A percentile compares a stretch with the other conserved stretches of the same genome.
phyloP scores from a whole-genome alignment of 805 yeast species.

The Cyberlindnera bimundalis region DNA sequence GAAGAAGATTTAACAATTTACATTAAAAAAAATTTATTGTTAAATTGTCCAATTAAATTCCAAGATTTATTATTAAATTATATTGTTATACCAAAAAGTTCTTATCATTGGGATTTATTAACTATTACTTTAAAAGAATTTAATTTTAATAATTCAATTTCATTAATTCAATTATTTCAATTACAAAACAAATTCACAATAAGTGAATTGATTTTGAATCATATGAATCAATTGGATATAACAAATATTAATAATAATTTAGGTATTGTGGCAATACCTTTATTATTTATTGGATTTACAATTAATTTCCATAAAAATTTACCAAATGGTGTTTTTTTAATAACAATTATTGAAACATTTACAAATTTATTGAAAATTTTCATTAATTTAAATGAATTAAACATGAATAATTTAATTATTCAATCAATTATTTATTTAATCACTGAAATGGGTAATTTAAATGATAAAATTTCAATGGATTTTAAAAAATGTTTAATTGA shows the following conservation, averaged over 20 bases:
- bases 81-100: conserved; percentile 36
- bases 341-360: conserved; percentile 42
- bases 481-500: conserved; percentile 6
- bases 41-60: conserved; percentile 48
- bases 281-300: conserved; percentile 35
- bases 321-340: background rate
- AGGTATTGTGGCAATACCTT: conserved; percentile 49
- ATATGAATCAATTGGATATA: conserved; percentile 7
- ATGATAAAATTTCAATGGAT: conserved; percentile 1
- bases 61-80: conserved; percentile 49
- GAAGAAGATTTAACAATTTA: too few relatives aligned
- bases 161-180: conserved; percentile 2
- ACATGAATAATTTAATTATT: conserved; percentile 18
- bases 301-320: conserved; percentile 1
- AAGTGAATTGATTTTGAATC: conserved; percentile 1
- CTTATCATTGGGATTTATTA: conserved; percentile 43
- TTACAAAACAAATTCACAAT: conserved; percentile 15
- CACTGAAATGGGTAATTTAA: conserved; percentile 17
- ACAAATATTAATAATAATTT: conserved; percentile 44
- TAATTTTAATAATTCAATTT: conserved; percentile 19
- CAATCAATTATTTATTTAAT: conserved; percentile 23
- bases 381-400: conserved; percentile 26
- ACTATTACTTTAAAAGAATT: conserved; percentile 47
- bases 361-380: conserved; percentile 42
- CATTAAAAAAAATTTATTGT: conserved; percentile 46